phyloP scores from a whole-genome alignment of 352 stramenopile genomes.

The Blastocystis sp. region DNA sequence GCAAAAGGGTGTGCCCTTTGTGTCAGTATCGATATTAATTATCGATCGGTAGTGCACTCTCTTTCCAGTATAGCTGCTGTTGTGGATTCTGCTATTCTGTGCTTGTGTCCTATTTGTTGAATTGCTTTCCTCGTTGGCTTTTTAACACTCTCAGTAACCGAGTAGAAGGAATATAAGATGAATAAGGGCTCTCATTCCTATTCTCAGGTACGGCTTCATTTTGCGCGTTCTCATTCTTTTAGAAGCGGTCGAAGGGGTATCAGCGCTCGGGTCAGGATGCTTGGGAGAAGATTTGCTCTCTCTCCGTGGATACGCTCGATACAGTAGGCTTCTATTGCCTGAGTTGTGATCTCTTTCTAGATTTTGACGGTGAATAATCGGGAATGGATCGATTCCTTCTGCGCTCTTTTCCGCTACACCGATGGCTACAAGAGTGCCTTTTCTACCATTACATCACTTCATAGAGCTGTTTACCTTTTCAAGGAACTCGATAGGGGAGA shows the following conservation, averaged over 20 bases:
- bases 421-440: constrained; percentile 40
- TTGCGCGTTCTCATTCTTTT: background rate
- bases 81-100: background rate
- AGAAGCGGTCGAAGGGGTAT: constrained; percentile 45
- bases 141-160: background rate
- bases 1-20: no score
- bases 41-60: no score
- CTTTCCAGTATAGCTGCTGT: background rate
- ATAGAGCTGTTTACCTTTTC: constrained; percentile 43
- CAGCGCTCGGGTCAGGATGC: constrained; percentile 33
- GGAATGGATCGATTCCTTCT: constrained; percentile 51
- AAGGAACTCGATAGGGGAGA: background rate
- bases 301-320: constrained; percentile 30
- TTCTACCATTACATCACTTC: background rate
- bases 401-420: constrained; percentile 13
- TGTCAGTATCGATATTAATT: no score
- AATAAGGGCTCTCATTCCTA: background rate
- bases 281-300: constrained; percentile 48
- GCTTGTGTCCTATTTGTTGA: background rate
- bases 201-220: background rate
- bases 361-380: constrained; percentile 33
- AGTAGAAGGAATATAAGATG: background rate
- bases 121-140: background rate
- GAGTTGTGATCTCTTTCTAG: constrained; percentile 14
- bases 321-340: background rate